Conservation (phyloP, 768 basidiomycete genomes). For the Pulveroboletus sp. region DNA sequence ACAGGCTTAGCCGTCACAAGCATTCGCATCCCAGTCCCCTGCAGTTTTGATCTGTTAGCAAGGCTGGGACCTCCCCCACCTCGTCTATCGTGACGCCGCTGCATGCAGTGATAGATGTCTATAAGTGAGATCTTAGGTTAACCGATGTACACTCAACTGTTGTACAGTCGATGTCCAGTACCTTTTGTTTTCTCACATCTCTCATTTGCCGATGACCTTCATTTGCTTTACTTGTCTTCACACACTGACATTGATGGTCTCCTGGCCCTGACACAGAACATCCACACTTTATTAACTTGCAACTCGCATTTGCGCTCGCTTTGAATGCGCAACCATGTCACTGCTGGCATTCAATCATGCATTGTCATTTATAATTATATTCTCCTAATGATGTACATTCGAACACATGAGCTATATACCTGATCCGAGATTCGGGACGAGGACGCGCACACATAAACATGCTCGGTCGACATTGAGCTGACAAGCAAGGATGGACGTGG, state of each 20-base stretch:
- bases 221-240: conserved; percentile 23
- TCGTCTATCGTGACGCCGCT: conserved; percentile 3
- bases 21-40: conserved; percentile 3
- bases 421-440: not conserved
- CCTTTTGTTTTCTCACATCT: conserved; percentile 3
- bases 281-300: conserved; percentile 11
- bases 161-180: conserved; percentile 22
- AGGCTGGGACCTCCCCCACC: conserved; percentile 2
- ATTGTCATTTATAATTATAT: conserved; percentile 27
- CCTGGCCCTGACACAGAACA: conserved; percentile 6
- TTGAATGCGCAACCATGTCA: conserved; percentile 21
- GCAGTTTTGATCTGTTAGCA: conserved; percentile 11
- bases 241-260: conserved; percentile 12
- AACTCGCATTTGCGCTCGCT: conserved; percentile 15
- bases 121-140: conserved; percentile 12
- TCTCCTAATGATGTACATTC: conserved; percentile 24
- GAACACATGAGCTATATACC: not conserved
- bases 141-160: conserved; percentile 20
- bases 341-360: conserved; percentile 23
- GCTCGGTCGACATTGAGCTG: too few relatives aligned
- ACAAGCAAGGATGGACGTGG: too few relatives aligned
- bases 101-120: conserved; percentile 8
- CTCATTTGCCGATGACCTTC: conserved; percentile 19
- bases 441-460: too few relatives aligned
- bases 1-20: conserved; percentile 1